Evolutionary conservation across 2,329 filamentous ascomycete species (phyloP).

Genomic region (Dactylonectria macrodidyma): DNA sequence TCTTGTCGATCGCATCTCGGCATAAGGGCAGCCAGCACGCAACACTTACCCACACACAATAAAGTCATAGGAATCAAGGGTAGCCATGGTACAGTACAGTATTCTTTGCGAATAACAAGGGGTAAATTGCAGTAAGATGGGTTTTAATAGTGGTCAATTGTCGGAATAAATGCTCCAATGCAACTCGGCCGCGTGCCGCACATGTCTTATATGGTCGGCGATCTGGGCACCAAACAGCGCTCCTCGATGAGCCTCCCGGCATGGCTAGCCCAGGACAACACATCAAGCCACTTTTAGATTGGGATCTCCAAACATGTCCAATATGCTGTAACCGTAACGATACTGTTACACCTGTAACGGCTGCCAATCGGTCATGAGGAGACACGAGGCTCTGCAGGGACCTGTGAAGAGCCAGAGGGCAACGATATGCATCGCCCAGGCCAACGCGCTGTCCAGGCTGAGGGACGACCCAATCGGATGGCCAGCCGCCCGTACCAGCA

Average conservation of each 20-base stretch:
- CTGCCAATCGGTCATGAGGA: not conserved
- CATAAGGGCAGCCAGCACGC: not conserved
- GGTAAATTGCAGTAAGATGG: not conserved
- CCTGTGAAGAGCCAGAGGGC: not conserved
- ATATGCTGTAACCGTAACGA: constrained; percentile 25
- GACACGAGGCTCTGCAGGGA: constrained; percentile 1
- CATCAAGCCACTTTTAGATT: constrained; percentile 18
- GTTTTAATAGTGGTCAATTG: constrained; percentile 3
- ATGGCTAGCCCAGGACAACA: constrained; percentile 1
- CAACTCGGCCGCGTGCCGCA: not conserved
- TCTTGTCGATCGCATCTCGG: constrained; percentile 9
- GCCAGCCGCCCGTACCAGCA: not conserved
- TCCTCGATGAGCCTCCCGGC: not conserved
- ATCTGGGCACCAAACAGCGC: constrained; percentile 4
- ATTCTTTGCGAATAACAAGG: not conserved
- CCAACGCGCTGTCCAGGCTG: not conserved
- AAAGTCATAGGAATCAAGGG: constrained; percentile 50
- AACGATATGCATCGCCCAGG: constrained; percentile 12
- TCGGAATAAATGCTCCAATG: not conserved
- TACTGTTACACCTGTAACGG: constrained; percentile 23
- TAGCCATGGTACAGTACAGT: constrained; percentile 35
- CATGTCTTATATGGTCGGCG: constrained; percentile 20
- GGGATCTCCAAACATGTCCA: constrained; percentile 25
- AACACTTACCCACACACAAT: constrained; percentile 53
- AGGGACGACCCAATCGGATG: constrained; percentile 16